Evolutionary conservation across 305 asterid genomes (phyloP).

Genomic region (Plantago coronopus): DNA sequence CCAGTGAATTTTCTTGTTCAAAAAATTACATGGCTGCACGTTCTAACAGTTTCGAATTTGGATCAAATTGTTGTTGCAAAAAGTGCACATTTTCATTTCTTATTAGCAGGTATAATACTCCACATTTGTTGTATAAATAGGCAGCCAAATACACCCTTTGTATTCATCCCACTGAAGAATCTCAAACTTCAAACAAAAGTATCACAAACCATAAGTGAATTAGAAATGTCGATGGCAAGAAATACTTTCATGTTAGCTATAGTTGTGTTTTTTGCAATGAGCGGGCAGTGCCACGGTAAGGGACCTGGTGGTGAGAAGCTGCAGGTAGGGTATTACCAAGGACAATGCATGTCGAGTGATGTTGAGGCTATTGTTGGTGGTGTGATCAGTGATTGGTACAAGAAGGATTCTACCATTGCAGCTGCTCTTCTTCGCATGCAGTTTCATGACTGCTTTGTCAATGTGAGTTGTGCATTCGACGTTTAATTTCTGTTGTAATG

Average conservation of each 20-base stretch:
- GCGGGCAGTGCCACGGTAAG: neutral
- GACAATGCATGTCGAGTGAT: constrained; percentile 37
- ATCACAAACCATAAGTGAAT: neutral
- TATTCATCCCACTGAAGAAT: neutral
- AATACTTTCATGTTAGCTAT: neutral
- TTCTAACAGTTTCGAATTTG: neutral
- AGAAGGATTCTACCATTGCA: constrained; percentile 34
- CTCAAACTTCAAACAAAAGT: neutral
- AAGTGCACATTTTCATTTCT: too few relatives aligned
- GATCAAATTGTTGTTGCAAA: neutral
- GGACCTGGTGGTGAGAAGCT: constrained; percentile 16
- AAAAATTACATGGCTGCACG: neutral
- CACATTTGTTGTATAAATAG: constrained; percentile 1
- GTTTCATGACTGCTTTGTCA: constrained; percentile 69
- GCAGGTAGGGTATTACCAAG: constrained; percentile 43
- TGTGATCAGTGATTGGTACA: constrained; percentile 22
- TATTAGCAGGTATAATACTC: too few relatives aligned
- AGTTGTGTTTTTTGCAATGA: neutral
- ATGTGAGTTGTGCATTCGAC: constrained; percentile 25
- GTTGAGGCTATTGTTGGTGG: constrained; percentile 37
- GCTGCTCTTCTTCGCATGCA: constrained; percentile 69
- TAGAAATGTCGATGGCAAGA: neutral
- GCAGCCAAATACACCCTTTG: neutral
- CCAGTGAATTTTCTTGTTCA: neutral
- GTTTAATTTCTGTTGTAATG: too few relatives aligned